Percentiles rank a stretch among this genome's conserved stretches.
These are phyloP conservation scores for Triticum urartu DNA, from an alignment of 176 grass and related monocot genomes.

Conservation along the genomic window DNA sequence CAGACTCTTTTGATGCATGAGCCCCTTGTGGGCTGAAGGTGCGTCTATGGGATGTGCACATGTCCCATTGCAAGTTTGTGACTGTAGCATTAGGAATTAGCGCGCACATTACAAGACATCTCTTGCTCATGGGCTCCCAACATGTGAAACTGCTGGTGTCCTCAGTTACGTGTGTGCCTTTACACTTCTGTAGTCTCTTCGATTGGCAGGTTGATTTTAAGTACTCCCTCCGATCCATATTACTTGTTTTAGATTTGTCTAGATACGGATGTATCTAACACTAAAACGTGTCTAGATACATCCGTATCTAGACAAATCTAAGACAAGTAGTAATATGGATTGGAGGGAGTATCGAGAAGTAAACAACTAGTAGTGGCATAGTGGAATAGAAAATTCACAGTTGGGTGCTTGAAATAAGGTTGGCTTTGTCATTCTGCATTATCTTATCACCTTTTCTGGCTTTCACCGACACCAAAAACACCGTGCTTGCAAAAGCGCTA, in stretches of 20 bases:
- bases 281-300: too few species aligned
- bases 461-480: slow-evolving; percentile 22
- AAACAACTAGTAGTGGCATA: neutral
- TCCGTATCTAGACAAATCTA: too few species aligned
- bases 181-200: slow-evolving; percentile 14
- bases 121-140: slow-evolving; percentile 3
- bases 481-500: neutral
- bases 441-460: neutral
- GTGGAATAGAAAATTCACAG: neutral
- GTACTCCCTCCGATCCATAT: neutral
- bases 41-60: neutral
- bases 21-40: neutral
- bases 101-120: neutral
- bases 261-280: too few species aligned
- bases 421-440: neutral
- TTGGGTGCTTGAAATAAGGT: neutral
- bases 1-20: neutral
- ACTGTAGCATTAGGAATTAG: slow-evolving; percentile 23
- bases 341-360: neutral
- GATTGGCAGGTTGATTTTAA: neutral
- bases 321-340: too few species aligned
- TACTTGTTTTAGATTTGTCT: too few species aligned
- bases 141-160: slow-evolving; percentile 12
- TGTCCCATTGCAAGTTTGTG: neutral
- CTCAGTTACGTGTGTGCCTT: neutral